phyloP scores from a whole-genome alignment of 2,329 filamentous ascomycete species.

The Alternaria sp. region DNA sequence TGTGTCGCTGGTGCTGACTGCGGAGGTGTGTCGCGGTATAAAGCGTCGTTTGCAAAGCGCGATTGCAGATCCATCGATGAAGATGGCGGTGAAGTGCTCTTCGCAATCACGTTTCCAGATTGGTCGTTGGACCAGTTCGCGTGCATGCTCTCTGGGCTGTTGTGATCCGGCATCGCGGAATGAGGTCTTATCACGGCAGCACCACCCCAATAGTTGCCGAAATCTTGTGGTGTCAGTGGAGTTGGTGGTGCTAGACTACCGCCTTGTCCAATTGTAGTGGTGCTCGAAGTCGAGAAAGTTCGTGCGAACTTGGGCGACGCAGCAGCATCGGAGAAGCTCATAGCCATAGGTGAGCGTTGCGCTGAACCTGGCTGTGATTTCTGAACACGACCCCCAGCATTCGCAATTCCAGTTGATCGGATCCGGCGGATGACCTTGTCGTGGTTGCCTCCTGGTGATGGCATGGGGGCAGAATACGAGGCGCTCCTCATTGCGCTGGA shows the following conservation, averaged over 20 bases:
- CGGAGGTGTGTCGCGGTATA: constrained; percentile 56
- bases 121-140: constrained; percentile 48
- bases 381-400: constrained; percentile 54
- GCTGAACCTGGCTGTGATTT: constrained; percentile 54
- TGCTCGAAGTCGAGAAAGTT: constrained; percentile 47
- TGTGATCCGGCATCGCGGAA: constrained; percentile 44
- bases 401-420: constrained; percentile 55
- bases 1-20: constrained; percentile 60
- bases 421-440: constrained; percentile 56
- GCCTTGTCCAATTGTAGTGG: constrained; percentile 43
- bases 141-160: constrained; percentile 49
- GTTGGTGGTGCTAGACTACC: constrained; percentile 57
- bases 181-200: constrained; percentile 39
- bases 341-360: constrained; percentile 56
- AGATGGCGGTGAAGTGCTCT: constrained; percentile 53
- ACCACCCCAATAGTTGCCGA: constrained; percentile 52
- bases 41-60: constrained; percentile 38
- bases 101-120: constrained; percentile 38
- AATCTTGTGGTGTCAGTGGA: constrained; percentile 53
- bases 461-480: constrained; percentile 51
- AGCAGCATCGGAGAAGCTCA: constrained; percentile 56
- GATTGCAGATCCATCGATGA: constrained; percentile 50
- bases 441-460: constrained; percentile 46
- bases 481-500: constrained; percentile 50
- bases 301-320: constrained; percentile 55